A percentile compares a stretch with the other conserved stretches of the same genome.
phyloP scores from a whole-genome alignment of 139 green algal genomes.

The Nannochloris sp. region DNA sequence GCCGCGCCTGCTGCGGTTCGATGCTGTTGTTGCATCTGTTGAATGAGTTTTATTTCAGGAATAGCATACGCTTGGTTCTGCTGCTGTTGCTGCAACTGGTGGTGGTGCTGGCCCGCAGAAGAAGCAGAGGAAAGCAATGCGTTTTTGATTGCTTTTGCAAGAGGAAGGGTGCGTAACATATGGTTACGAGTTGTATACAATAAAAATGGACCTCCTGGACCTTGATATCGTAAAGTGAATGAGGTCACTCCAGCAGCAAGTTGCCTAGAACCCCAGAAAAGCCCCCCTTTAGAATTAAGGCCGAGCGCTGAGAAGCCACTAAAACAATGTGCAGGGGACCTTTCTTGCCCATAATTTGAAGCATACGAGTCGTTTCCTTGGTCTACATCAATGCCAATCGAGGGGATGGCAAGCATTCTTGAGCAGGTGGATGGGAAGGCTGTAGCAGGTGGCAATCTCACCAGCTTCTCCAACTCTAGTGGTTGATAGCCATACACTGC shows the following conservation, averaged over 20 bases:
- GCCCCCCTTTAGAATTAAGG: slow-evolving; percentile 36
- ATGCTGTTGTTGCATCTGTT: too few relatives aligned
- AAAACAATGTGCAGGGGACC: too few relatives aligned
- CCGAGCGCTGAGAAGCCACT: slow-evolving; percentile 59
- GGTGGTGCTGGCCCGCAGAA: too few relatives aligned
- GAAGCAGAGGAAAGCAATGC: background rate
- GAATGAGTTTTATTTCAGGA: background rate
- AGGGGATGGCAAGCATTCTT: slow-evolving; percentile 1
- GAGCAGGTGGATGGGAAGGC: slow-evolving; percentile 11
- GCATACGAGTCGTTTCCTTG: too few relatives aligned
- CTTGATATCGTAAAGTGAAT: slow-evolving; percentile 36
- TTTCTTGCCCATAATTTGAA: too few relatives aligned
- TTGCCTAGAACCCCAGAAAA: slow-evolving; percentile 45
- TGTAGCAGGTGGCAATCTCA: background rate
- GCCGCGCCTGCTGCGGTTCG: background rate
- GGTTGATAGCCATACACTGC: too few relatives aligned
- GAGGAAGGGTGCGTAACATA: slow-evolving; percentile 40
- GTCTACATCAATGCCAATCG: too few relatives aligned
- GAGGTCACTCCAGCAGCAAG: slow-evolving; percentile 53
- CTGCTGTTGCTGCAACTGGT: background rate
- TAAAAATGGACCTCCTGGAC: slow-evolving; percentile 61
- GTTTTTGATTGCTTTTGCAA: slow-evolving; percentile 8
- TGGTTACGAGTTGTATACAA: slow-evolving; percentile 54
- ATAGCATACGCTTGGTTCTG: background rate
- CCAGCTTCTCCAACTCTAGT: background rate